Conservation (phyloP, 1,139 yeast genomes). For the Candida gigantensis region DNA sequence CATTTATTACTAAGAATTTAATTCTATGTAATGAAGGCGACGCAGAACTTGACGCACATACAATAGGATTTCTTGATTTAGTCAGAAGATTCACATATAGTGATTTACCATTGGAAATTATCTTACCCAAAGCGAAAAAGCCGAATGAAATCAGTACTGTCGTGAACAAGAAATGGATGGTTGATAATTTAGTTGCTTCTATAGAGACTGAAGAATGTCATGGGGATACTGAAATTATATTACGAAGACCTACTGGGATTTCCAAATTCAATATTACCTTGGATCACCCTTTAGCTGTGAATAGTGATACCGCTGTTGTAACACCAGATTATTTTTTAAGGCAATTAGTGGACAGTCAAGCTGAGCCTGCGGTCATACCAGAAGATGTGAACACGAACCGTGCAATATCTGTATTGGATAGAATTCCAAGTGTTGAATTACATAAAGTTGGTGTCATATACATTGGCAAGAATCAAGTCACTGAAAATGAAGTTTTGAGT, state of each 20-base stretch:
- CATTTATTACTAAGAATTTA: constrained; percentile 64
- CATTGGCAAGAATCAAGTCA: constrained; percentile 64
- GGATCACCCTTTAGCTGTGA: constrained; percentile 26
- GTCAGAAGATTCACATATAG: constrained; percentile 67
- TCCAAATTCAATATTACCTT: constrained; percentile 48
- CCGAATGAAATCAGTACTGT: constrained; percentile 21
- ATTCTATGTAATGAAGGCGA: constrained; percentile 35
- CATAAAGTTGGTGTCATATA: constrained; percentile 80
- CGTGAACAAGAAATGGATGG: constrained; percentile 54
- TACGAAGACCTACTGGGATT: constrained; percentile 71
- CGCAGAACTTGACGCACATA: constrained; percentile 49
- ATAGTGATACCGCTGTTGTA: constrained; percentile 10
- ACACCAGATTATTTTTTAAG: constrained; percentile 33
- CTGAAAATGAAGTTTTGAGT: constrained; percentile 63
- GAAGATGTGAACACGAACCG: constrained; percentile 55
- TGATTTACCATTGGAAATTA: constrained; percentile 57
- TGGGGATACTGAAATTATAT: constrained; percentile 55
- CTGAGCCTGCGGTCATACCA: constrained; percentile 40
- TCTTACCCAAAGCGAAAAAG: constrained; percentile 20
- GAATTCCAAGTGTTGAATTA: constrained; percentile 77
- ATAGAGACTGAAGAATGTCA: constrained; percentile 53
- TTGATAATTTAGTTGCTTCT: constrained; percentile 59
- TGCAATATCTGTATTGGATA: constrained; percentile 65
- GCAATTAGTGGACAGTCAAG: constrained; percentile 29
- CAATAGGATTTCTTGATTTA: constrained; percentile 67